Conservation (phyloP, 345 rosid species). For the Syzygium grande region DNA sequence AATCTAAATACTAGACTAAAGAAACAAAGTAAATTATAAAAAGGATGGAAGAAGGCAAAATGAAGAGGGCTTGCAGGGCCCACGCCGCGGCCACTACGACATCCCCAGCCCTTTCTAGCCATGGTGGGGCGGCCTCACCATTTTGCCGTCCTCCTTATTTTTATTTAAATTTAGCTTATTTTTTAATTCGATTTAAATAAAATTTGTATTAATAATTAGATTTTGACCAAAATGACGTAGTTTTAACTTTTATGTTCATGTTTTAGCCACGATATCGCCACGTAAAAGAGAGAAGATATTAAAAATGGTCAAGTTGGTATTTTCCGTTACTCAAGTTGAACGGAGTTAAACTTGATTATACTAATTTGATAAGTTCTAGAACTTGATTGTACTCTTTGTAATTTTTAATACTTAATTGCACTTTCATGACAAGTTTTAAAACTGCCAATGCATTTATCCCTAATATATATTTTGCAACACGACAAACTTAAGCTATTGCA, state of each 20-base stretch:
- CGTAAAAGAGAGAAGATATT: neutral
- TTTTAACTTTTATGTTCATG: neutral
- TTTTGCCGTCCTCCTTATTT: neutral
- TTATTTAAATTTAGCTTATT: neutral
- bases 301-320: no score
- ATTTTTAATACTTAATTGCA: accelerated
- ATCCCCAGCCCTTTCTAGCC: neutral
- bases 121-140: neutral
- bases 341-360: no score
- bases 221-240: neutral
- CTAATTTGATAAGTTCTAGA: no score
- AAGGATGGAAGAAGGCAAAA: neutral
- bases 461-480: no score
- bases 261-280: neutral
- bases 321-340: no score
- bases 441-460: no score
- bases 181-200: neutral
- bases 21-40: no score
- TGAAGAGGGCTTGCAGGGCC: neutral
- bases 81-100: neutral
- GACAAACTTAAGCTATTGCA: neutral
- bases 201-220: neutral
- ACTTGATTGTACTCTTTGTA: no score
- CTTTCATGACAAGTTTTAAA: accelerated
- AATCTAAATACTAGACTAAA: neutral